These are phyloP conservation scores for Lablab purpureus DNA, from an alignment of 306 rosid species.

Conservation along the genomic window DNA sequence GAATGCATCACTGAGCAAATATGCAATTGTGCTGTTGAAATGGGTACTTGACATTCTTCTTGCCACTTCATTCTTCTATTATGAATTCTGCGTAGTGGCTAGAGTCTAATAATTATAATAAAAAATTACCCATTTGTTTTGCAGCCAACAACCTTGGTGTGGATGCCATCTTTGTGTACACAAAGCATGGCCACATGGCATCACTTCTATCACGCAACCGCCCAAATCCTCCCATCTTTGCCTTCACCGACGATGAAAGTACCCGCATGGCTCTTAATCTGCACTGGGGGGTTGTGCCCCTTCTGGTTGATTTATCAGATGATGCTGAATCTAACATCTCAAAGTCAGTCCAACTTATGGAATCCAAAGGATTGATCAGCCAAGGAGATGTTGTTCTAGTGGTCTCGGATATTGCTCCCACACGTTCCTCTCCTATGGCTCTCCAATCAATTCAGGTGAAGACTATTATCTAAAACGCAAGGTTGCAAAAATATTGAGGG, in stretches of 20 bases:
- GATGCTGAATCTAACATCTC: constrained; percentile 78
- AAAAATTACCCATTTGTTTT: constrained; percentile 33
- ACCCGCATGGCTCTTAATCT: constrained; percentile 80
- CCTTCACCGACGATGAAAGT: constrained; percentile 69
- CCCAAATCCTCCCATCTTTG: constrained; percentile 89
- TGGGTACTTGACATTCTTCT: constrained; percentile 61
- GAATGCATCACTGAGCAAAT: constrained; percentile 84
- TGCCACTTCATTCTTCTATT: background rate
- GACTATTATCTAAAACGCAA: constrained; percentile 61
- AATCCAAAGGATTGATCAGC: constrained; percentile 67
- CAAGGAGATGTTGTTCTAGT: constrained; percentile 72
- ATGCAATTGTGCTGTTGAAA: constrained; percentile 79
- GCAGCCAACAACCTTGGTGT: constrained; percentile 94
- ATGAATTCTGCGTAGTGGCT: constrained; percentile 11
- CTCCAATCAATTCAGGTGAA: constrained; percentile 87
- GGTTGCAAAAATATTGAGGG: constrained; percentile 52
- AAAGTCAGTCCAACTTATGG: constrained; percentile 64
- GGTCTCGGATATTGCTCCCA: constrained; percentile 75
- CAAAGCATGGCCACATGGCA: constrained; percentile 88
- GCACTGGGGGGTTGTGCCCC: constrained; percentile 87
- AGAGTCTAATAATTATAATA: background rate
- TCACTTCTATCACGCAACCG: constrained; percentile 84
- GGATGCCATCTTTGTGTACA: constrained; percentile 90
- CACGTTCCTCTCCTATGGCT: constrained; percentile 58
- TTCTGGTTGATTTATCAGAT: constrained; percentile 70